Percentiles rank a stretch among this genome's conserved stretches.
Conservation (phyloP, 192 early-diverging fungal genomes). For the Backusella mclennaniae region DNA sequence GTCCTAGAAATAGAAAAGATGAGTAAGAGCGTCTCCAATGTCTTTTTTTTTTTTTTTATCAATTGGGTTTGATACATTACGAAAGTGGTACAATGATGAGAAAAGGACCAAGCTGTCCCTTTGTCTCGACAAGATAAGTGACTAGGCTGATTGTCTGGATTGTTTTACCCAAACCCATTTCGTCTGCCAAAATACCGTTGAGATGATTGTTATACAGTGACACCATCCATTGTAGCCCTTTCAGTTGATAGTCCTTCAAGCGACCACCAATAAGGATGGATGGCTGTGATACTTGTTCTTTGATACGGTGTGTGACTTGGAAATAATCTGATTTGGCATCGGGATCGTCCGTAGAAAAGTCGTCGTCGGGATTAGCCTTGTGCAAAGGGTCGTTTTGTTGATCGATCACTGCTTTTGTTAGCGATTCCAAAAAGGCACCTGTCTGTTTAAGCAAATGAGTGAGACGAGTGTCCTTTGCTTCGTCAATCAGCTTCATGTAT, state of each 20-base stretch:
- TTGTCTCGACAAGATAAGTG: slow-evolving; percentile 93
- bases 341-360: slow-evolving; percentile 21
- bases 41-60: no score
- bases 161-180: slow-evolving; percentile 89
- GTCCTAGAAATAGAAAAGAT: slow-evolving; percentile 44
- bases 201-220: slow-evolving; percentile 97
- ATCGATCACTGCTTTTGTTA: slow-evolving; percentile 83
- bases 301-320: slow-evolving; percentile 81
- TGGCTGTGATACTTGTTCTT: slow-evolving; percentile 82
- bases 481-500: slow-evolving; percentile 92
- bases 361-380: not conserved
- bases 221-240: slow-evolving; percentile 99
- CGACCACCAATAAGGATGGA: slow-evolving; percentile 82
- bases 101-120: slow-evolving; percentile 92
- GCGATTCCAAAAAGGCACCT: slow-evolving; percentile 76
- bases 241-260: slow-evolving; percentile 97
- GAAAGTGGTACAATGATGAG: slow-evolving; percentile 96
- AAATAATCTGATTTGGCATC: slow-evolving; percentile 78
- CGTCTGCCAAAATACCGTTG: slow-evolving; percentile 97
- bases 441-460: slow-evolving; percentile 91
- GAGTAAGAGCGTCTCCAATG: no score
- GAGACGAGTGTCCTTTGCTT: slow-evolving; percentile 96
- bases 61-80: slow-evolving; percentile 29
- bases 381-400: slow-evolving; percentile 71
- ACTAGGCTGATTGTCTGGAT: slow-evolving; percentile 97